Base-by-base conservation (phyloP, 169 alveolate species). In the Amoebophrya sp. region DNA sequence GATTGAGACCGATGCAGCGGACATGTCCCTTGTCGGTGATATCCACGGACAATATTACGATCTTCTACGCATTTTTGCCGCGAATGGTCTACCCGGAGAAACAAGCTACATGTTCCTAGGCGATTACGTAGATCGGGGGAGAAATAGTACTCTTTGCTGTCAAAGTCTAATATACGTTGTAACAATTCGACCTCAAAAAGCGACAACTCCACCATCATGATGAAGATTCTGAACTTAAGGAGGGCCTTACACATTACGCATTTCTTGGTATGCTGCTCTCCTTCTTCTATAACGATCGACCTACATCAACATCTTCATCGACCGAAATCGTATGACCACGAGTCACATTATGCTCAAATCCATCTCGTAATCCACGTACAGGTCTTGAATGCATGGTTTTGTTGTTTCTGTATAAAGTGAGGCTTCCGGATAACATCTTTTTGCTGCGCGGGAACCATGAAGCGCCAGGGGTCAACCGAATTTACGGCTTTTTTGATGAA, bases 51-150 rank as follows among this genome's bases (percentile, higher is more conserved):
- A 96, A 92, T 96, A 93, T 90, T 94, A 92, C 54, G 97, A 96
- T 91, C 93, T 96, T 55, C 93, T 96, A 40, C 93, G 97, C 90
- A 90, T 96, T 47, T 94, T 96, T 55, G 96, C 95, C 77, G 93
- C 91, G 92, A 97, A 96, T 34, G 97, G 97, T 0, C 95, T 90
- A 77, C 98, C 98, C 3, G 96, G 96, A 0, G 94, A 93, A 65
- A 41, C 89, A 39, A 83, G 76, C 77, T 83, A 47, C 39, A 40
- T 83, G 95, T 96, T 94, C 26, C 91, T 96, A 29, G 97, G 98
- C 34, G 97, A 96, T 90, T 96, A 96, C 92, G 98, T 96, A 0
- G 97, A 96, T 93, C 94, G 98, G 92, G 97, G 97, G 26, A 93
- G 93, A 90, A 95, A 95, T 91, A 65, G 83, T 65, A 65, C n/a